Evolutionary conservation across 805 yeast species (phyloP), one percentile per base, ranked within the genome.

Genomic region (Zygoascus flipseniorum): DNA sequence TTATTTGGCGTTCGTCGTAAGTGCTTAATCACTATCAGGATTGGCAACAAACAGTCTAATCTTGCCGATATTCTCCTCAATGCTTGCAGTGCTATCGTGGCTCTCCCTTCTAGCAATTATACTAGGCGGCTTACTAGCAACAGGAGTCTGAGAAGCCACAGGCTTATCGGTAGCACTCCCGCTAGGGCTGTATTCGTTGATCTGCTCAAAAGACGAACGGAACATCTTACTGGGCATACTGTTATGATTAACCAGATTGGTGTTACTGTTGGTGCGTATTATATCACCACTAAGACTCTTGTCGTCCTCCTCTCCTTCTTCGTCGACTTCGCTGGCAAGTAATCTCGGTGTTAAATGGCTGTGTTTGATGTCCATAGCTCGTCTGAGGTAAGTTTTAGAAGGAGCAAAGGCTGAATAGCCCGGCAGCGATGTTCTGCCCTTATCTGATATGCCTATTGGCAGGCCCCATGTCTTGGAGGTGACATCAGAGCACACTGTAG

Each of bases 251-350:
- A 20, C 45, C 16, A 42, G 45, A 28, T 28, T 45, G 14, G 39
- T 35, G 16, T 35, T 35, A 10, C 39, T 35, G 16, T n/a, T 35
- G 16, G 39, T 35, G 39, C 39, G 39, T 35, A 35, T 13, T n/a
- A 35, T 8, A n/a, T n/a, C 45, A 47, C 48, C 50, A 18, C 37
- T 49, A 11, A 50, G 43, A n/a, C 45, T 32, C 31, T 47, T 41
- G 43, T 43, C 47, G 11, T 32, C 26, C 18, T 54, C 58, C 5
- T 61, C 64, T 23, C 81, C 87, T 35, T 74, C 79, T 52, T 84
- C 88, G 57, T 83, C 90, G 39, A 85, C 82, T 65, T 85, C 93
- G 23, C 85, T 78, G 1, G 90, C 92, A 55, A 86, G 71, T 68
- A 85, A 73, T 47, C 88, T 75, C 26, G 85, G 86, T 52, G 80